A percentile compares a stretch with the other conserved stretches of the same genome.
These are phyloP conservation scores for Ophidiomyces ophidiicola DNA, from an alignment of 2,329 filamentous ascomycete species.

Conservation along the genomic window DNA sequence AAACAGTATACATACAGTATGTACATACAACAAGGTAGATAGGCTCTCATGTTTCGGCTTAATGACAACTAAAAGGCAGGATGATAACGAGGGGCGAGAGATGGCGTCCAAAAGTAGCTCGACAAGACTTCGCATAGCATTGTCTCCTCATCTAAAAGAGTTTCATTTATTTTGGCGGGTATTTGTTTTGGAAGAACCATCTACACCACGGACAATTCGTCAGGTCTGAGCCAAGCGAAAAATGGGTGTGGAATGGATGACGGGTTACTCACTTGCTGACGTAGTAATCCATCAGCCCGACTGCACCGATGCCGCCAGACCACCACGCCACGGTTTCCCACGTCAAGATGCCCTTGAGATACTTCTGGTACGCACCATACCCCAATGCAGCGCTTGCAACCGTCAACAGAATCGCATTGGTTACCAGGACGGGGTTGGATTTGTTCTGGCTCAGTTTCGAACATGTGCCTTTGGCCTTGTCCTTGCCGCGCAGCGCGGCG, in stretches of 20 bases:
- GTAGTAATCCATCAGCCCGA: constrained; percentile 37
- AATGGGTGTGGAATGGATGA: neutral
- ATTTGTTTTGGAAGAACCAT: constrained; percentile 42
- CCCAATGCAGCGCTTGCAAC: constrained; percentile 33
- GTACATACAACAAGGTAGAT: no score
- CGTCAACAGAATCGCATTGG: constrained; percentile 35
- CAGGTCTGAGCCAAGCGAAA: neutral
- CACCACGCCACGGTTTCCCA: constrained; percentile 35
- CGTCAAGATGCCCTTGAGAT: constrained; percentile 34
- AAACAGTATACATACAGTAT: no score
- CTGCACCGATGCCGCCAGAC: constrained; percentile 34
- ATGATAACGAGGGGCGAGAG: no score
- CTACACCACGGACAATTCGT: constrained; percentile 20
- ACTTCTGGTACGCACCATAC: constrained; percentile 38
- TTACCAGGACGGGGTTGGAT: constrained; percentile 37
- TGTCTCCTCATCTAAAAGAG: neutral
- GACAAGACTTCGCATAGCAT: no score
- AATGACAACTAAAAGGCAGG: no score
- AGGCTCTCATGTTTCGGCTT: no score
- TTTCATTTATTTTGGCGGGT: constrained; percentile 36
- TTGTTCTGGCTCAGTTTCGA: constrained; percentile 30
- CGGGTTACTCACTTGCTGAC: constrained; percentile 37
- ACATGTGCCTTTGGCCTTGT: constrained; percentile 20
- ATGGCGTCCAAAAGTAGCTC: no score
- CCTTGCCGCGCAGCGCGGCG: constrained; percentile 19